Evolutionary conservation across 495 filamentous ascomycete species (phyloP), one percentile per base, ranked within the genome.

Genomic region (Annulohypoxylon maeteangense): DNA sequence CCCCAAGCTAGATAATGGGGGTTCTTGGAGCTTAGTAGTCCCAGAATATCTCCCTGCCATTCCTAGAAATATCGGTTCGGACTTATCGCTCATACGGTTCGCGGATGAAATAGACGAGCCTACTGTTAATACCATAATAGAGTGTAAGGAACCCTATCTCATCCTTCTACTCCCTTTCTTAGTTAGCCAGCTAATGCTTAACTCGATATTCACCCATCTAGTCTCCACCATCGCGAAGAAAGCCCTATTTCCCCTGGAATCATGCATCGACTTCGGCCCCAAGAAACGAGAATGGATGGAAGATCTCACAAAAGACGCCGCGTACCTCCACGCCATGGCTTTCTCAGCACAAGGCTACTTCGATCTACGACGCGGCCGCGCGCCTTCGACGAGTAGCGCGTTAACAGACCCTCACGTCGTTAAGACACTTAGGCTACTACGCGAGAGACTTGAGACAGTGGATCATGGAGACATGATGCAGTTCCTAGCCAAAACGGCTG

Each of bases 161-260:
- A 71, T 29, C 8, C 71, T n/a, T n/a, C n/a, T n/a, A n/a, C n/a
- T n/a, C 11, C 42, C 66, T 31, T 61, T 22, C 18, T 4, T 7
- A 3, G 20, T 7, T 23, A 48, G 8, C 7, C 20, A 25, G 44
- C 20, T 20, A 11, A 16, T 56, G 7, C 48, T 27, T 16, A 65
- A 42, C 27, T 4, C 38, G 40, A 44, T 31, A 10, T 12, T 18
- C 71, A 63, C 7, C 40, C 7, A 23, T 53, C 4, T 42, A 84
- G 82, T 83, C 68, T 83, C 78, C 34, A 71, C 71, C 23, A 83
- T 82, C 25, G 77, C 79, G 12, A 81, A 81, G 36, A 45, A 74
- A 56, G 55, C 74, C 27, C 44, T 84, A n/a, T 81, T 78, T 62
- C 78, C 78, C n/a, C 61, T 82, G 23, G 80, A 78, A 44, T n/a